phyloP scores from a whole-genome alignment of 257 asterid species.

The Misopates orontium region DNA sequence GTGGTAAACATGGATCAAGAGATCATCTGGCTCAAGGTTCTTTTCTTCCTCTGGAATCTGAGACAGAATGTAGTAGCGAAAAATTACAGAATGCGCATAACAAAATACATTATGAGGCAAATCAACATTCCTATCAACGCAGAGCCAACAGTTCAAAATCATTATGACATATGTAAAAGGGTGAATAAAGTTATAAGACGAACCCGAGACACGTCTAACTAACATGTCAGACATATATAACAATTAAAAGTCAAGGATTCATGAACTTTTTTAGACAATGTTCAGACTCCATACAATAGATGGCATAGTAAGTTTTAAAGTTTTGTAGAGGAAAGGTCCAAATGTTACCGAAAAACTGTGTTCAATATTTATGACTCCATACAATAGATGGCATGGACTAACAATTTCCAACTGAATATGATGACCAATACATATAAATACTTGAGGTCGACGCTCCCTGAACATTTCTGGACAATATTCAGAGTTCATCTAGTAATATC shows the following conservation, averaged over 20 bases:
- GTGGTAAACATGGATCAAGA: slow-evolving; percentile 84
- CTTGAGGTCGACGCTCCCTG: too few species aligned
- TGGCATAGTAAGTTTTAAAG: slow-evolving; percentile 11
- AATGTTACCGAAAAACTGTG: too few species aligned
- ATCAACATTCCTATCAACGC: slow-evolving; percentile 5
- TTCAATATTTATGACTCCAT: neutral
- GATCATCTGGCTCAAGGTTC: slow-evolving; percentile 78
- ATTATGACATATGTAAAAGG: neutral
- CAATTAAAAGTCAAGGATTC: slow-evolving; percentile 1
- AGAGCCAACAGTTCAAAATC: neutral
- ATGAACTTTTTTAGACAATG: neutral
- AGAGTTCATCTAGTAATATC: too few species aligned
- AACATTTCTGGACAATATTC: too few species aligned
- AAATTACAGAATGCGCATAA: slow-evolving; percentile 15
- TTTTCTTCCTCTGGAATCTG: slow-evolving; percentile 95
- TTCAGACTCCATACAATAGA: slow-evolving; percentile 11
- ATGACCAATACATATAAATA: too few species aligned
- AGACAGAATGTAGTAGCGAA: neutral
- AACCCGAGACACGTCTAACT: neutral
- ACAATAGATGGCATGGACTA: too few species aligned
- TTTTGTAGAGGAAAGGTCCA: neutral
- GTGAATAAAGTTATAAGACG: neutral
- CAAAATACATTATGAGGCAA: slow-evolving; percentile 18
- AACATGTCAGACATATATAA: neutral
- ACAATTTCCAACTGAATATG: too few species aligned